Evolutionary conservation across 2,329 filamentous ascomycete genomes (phyloP).

Genomic region (Ambrosiella xylebori): DNA sequence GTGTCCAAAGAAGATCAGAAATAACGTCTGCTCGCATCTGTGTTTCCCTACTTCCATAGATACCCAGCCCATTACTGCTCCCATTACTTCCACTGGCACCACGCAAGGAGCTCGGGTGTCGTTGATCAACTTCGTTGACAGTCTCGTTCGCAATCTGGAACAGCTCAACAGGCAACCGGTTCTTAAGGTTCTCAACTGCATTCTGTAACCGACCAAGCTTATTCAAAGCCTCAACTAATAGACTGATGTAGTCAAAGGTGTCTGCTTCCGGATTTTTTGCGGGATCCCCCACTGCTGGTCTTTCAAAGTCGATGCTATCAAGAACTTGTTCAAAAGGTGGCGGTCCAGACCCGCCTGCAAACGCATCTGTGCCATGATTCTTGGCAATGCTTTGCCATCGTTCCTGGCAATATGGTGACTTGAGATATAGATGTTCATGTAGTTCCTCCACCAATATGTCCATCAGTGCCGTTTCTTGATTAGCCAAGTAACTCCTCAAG

Average conservation of each 20-base stretch:
- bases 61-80: conserved; percentile 39
- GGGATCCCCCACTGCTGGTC: conserved; percentile 61
- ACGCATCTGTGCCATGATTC: conserved; percentile 39
- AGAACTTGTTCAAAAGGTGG: conserved; percentile 42
- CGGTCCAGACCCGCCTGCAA: conserved; percentile 28
- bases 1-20: conserved; percentile 74
- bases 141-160: conserved; percentile 91
- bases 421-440: conserved; percentile 91
- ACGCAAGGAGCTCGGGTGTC: conserved; percentile 67
- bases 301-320: conserved; percentile 42
- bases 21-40: conserved; percentile 70
- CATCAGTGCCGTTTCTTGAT: conserved; percentile 80
- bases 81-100: conserved; percentile 26
- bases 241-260: conserved; percentile 80
- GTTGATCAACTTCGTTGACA: conserved; percentile 80
- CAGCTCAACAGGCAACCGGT: conserved; percentile 81
- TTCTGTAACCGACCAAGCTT: conserved; percentile 73
- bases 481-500: conserved; percentile 70
- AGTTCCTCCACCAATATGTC: conserved; percentile 95
- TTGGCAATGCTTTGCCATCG: conserved; percentile 75
- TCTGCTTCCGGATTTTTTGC: conserved; percentile 89
- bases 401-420: conserved; percentile 93
- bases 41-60: conserved; percentile 52
- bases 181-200: conserved; percentile 79
- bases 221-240: conserved; percentile 78